Base-by-base conservation (phyloP, 2,329 filamentous ascomycete genomes). In the Botryosphaeria dothidea region DNA sequence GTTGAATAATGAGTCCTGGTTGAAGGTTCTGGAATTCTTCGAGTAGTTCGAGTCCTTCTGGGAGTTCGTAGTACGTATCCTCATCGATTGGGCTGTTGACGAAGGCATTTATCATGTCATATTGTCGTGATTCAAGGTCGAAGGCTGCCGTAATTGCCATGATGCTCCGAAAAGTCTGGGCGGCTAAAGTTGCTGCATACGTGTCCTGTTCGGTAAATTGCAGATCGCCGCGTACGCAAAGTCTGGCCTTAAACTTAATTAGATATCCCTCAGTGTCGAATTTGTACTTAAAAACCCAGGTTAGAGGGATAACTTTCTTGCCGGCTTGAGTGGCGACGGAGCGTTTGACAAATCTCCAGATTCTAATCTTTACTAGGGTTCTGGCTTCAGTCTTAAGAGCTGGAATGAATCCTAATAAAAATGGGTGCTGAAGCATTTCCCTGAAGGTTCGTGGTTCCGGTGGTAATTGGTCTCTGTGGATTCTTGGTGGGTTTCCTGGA, bases 101-200 rank as follows among this genome's bases (percentile, higher is more conserved):
- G 56, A 74, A 74, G 9, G 71, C 70, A 34, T 69, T 72, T 2
- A 67, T 46, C 2, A 63, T 67, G 58, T 74, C 66, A 62, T 67
- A 70, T 62, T 74, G 67, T 7, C 29, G 45, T 11, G 68, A 54
- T 21, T 66, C 57, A 4, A 74, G 49, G 25, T 68, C 56, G 56
- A 71, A 72, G 17, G 63, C 62, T 3, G 70, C 67, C 13, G 66
- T 51, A n/a, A 74, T 67, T 19, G 69, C 70, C 11, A 71, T 69
- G 15, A 72, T 29, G 19, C 52, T 62, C 48, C 67, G 19, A 34
- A 74, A 72, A 13, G 64, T 68, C 11, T 63, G 7, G 8, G 45
- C 31, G 23, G 61, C 52, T 17, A 67, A 29, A 3, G 68, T 69
- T n/a, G 69, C 67, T 8, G 69, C 67, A 48, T 68, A 69, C 1